Evolutionary conservation across 2,329 filamentous ascomycete genomes (phyloP).

Genomic region (Leptographium wingfieldii): DNA sequence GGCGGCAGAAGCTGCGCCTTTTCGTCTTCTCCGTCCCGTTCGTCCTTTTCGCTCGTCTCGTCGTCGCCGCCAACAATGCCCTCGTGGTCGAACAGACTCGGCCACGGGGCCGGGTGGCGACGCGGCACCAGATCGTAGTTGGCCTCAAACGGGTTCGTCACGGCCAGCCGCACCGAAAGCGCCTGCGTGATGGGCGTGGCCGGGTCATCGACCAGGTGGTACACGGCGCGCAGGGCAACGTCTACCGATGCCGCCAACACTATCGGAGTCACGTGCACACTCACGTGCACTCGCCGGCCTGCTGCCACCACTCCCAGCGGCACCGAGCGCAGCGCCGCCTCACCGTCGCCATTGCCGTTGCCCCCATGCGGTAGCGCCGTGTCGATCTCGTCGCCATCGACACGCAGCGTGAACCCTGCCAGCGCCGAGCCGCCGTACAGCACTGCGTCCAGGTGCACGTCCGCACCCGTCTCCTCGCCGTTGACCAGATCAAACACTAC

Average conservation of each 20-base stretch:
- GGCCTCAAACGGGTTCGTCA: slow-evolving; percentile 79
- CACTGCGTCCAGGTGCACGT: slow-evolving; percentile 56
- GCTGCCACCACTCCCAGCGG: slow-evolving; percentile 34
- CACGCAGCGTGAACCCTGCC: slow-evolving; percentile 30
- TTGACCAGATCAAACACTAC: slow-evolving; percentile 64
- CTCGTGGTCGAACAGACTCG: slow-evolving; percentile 65
- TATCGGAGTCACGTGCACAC: slow-evolving; percentile 38
- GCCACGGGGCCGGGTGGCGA: slow-evolving; percentile 69
- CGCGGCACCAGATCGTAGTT: slow-evolving; percentile 79
- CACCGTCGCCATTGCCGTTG: neutral
- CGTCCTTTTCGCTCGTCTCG: neutral
- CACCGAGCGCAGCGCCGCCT: slow-evolving; percentile 25
- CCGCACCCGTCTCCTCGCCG: slow-evolving; percentile 67
- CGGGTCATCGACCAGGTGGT: slow-evolving; percentile 62
- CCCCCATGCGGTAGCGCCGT: slow-evolving; percentile 7
- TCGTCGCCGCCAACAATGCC: slow-evolving; percentile 18
- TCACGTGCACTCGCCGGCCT: slow-evolving; percentile 28
- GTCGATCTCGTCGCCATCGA: slow-evolving; percentile 13
- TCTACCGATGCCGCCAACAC: slow-evolving; percentile 45
- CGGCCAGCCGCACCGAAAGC: slow-evolving; percentile 52
- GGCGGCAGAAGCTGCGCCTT: slow-evolving; percentile 13
- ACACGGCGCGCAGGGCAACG: slow-evolving; percentile 60
- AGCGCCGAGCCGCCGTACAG: slow-evolving; percentile 44
- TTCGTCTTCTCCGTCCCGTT: neutral
- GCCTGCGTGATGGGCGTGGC: slow-evolving; percentile 47